These are phyloP conservation scores for Lagenaria siceraria DNA, from an alignment of 306 rosid genomes.

Conservation along the genomic window DNA sequence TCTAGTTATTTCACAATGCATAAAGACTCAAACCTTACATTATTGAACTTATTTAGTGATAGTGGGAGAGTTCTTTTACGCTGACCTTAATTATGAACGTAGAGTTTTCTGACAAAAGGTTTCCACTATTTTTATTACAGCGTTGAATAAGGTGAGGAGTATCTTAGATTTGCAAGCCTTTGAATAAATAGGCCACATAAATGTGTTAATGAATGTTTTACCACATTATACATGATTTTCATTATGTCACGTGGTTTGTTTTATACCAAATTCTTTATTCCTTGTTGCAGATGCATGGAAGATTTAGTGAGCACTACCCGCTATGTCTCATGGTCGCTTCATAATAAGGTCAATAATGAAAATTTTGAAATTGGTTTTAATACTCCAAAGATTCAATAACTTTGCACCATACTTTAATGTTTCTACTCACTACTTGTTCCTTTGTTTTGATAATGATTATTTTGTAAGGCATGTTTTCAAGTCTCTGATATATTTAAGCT, in stretches of 20 bases:
- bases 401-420: background rate
- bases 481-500: background rate
- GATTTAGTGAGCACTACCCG: constrained; percentile 95
- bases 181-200: background rate
- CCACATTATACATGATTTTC: background rate
- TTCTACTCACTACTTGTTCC: background rate
- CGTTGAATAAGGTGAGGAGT: background rate
- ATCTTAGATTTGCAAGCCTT: background rate
- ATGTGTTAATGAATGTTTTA: background rate
- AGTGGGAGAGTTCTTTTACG: background rate
- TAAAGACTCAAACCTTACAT: no score
- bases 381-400: background rate
- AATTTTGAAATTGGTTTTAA: background rate
- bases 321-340: constrained; percentile 95
- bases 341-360: constrained; percentile 59
- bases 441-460: background rate
- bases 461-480: background rate
- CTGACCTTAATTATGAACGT: background rate
- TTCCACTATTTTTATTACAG: background rate
- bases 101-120: background rate
- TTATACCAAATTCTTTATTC: constrained; percentile 3
- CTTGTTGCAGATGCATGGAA: constrained; percentile 75
- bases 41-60: background rate
- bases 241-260: constrained; percentile 1
- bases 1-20: background rate